Evolutionary conservation across 2,329 filamentous ascomycete genomes (phyloP), one percentile per base, ranked within the genome.

Genomic region (Trichoderma endophyticum): DNA sequence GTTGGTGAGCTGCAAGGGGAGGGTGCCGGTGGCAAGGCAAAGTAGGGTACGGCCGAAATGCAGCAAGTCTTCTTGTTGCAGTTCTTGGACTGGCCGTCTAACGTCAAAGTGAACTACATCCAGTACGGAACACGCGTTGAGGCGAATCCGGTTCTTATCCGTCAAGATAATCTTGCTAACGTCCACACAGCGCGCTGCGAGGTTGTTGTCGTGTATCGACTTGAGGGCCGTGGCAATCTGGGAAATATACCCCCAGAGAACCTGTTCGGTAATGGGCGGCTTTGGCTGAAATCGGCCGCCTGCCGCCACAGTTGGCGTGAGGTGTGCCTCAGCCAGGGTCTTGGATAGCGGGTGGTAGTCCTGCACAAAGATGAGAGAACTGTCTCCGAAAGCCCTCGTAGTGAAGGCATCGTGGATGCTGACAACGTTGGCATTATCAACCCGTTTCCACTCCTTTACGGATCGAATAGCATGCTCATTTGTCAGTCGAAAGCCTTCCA

Each of bases 321-420:
- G 90, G 77, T 98, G 93, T 77, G 93, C 89, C 78, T 98, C 95
- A 39, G 92, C 89, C 28, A 99, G 87, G 0, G 95, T 97, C 81
- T 96, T 97, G 3, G 95, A 93, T 24, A 96, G 86, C 1, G 96
- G 95, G 78, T 96, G 93, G 78, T 97, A 99, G 80, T 97, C 94
- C 73, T 94, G 96, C 28, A 97, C 94, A 77, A 99, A 92, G 63
- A 99, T 92, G 70, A 99, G 87, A 3, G 96, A 98, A 81, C 93
- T 97, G 80, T 98, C 96, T 70, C 94, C 93, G 81, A 99, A 99
- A 30, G 92, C 93, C 73, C 94, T 87, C 14, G 94, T 97, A 0
- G 96, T 99, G 78, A 99, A 99, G 0, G 93, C 94, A 81, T 98
- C 94, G 77, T 97, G 91, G 9, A 97, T 89, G 0, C 91, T 92